A percentile compares a stretch with the other conserved stretches of the same genome.
These are phyloP conservation scores for Termitomyces sp. DNA, from an alignment of 1,284 basidiomycete species.

Conservation along the genomic window DNA sequence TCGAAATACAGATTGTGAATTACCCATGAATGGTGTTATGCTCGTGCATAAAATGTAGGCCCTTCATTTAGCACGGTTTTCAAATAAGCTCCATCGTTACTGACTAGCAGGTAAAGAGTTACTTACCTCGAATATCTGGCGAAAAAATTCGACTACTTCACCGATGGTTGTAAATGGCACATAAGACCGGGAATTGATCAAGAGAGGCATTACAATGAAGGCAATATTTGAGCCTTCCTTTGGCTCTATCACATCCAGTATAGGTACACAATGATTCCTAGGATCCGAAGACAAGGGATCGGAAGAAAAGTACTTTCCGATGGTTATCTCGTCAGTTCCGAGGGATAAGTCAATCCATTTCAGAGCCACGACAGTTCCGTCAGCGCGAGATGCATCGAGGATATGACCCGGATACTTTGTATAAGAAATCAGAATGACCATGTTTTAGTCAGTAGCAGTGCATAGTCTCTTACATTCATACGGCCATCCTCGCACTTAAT, in stretches of 20 bases:
- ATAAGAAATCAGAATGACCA: neutral
- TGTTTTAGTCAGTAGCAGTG: too few relatives aligned
- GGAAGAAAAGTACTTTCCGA: neutral
- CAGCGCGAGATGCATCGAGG: neutral
- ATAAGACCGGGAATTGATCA: neutral
- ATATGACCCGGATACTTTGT: neutral
- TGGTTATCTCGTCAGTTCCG: neutral
- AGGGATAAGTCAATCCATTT: neutral
- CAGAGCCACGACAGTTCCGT: neutral
- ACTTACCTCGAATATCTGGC: neutral
- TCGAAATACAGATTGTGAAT: neutral
- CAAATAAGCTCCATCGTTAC: neutral
- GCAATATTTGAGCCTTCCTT: neutral
- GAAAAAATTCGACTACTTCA: neutral
- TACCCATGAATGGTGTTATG: neutral
- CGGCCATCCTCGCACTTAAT: neutral
- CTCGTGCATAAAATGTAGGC: neutral
- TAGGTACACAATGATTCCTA: neutral
- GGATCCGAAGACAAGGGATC: neutral
- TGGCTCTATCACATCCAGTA: neutral
- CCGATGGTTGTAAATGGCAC: neutral
- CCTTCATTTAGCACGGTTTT: neutral
- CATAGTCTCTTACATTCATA: neutral
- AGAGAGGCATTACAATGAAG: neutral
- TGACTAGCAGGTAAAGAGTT: neutral